These are phyloP conservation scores for Phaeomoniella chlamydospora DNA, from an alignment of 2,329 filamentous ascomycete genomes.

Conservation along the genomic window DNA sequence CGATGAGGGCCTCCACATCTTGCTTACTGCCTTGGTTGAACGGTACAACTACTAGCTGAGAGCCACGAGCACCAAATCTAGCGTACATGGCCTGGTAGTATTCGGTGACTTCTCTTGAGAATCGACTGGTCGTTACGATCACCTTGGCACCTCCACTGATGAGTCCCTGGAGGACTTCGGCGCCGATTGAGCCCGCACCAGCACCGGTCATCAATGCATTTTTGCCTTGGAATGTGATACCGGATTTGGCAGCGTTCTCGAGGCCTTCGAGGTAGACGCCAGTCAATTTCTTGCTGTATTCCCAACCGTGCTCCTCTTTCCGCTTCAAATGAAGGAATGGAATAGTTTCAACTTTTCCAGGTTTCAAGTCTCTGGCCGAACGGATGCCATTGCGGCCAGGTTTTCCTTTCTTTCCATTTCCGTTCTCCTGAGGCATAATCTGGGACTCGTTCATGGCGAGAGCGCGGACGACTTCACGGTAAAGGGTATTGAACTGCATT, in stretches of 20 bases:
- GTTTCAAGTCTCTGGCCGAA: conserved; percentile 43
- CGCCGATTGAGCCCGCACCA: conserved; percentile 92
- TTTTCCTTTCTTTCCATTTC: conserved; percentile 38
- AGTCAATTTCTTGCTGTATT: conserved; percentile 98
- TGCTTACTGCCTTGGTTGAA: conserved; percentile 99
- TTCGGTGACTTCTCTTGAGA: conserved; percentile 93
- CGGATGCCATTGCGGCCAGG: conserved; percentile 34
- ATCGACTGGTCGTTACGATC: conserved; percentile 88
- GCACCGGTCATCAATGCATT: conserved; percentile 97
- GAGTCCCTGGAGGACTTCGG: conserved; percentile 87
- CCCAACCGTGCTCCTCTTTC: conserved; percentile 87
- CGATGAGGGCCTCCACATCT: conserved; percentile 81
- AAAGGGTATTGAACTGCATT: conserved; percentile 88
- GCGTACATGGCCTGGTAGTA: conserved; percentile 99
- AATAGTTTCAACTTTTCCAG: conserved; percentile 88
- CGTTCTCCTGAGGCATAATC: conserved; percentile 79
- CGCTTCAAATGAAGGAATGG: conserved; percentile 95
- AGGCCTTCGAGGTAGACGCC: conserved; percentile 83
- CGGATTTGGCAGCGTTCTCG: conserved; percentile 72
- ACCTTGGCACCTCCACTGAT: conserved; percentile 96
- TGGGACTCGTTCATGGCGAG: conserved; percentile 96
- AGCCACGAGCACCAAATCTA: conserved; percentile 81
- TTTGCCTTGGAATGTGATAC: conserved; percentile 87
- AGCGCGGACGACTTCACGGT: conserved; percentile 85
- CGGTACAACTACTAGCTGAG: conserved; percentile 91